Evolutionary conservation across 2,329 filamentous ascomycete species (phyloP).

Genomic region (Tricladium varicosporioides): DNA sequence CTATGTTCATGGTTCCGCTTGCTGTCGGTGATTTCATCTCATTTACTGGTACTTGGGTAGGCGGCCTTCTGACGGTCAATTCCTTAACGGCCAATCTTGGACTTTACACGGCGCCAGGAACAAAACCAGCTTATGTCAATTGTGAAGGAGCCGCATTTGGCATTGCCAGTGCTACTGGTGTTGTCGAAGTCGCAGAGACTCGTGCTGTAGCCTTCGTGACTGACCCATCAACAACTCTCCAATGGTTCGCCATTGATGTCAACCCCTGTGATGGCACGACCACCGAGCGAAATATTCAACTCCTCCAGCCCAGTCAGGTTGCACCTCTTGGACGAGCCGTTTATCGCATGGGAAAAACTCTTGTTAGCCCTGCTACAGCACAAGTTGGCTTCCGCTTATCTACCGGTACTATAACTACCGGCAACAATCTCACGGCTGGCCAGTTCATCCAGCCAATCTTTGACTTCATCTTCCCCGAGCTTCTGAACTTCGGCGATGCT

Average conservation of each 20-base stretch:
- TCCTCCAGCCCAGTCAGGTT: conserved; percentile 27
- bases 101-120: too few relatives aligned
- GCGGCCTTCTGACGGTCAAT: conserved; percentile 36
- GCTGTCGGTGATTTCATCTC: conserved; percentile 41
- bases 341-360: conserved; percentile 29
- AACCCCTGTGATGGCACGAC: conserved; percentile 42
- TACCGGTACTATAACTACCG: conserved; percentile 32
- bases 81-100: conserved; percentile 34
- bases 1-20: conserved; percentile 40
- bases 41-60: conserved; percentile 36
- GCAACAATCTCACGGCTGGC: too few relatives aligned
- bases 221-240: conserved; percentile 33
- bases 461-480: conserved; percentile 44
- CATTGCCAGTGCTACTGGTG: conserved; percentile 35
- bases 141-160: conserved; percentile 29
- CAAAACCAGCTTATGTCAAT: too few relatives aligned
- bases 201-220: conserved; percentile 31
- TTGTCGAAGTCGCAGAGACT: conserved; percentile 37
- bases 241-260: conserved; percentile 40
- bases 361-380: conserved; percentile 39
- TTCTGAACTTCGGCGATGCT: conserved; percentile 2
- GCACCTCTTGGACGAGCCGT: conserved; percentile 40
- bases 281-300: conserved; percentile 31
- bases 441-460: conserved; percentile 36
- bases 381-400: conserved; percentile 33